Evolutionary conservation across 371 early-diverging fungal species (phyloP).

Genomic region (Smittium culicis): DNA sequence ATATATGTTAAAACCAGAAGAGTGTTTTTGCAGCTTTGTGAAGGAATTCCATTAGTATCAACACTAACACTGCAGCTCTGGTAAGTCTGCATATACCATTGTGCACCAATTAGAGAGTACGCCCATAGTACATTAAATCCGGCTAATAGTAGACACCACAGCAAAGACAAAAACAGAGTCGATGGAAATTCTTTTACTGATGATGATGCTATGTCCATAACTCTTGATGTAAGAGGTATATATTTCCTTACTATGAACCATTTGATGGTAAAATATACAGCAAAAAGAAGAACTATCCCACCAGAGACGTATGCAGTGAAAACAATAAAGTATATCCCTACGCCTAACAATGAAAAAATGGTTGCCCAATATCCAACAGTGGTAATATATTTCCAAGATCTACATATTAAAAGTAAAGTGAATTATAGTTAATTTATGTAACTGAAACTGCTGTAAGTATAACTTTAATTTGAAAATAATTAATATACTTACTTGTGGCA

Average conservation of each 20-base stretch:
- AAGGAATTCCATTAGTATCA: slow-evolving; percentile 28
- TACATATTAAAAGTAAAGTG: slow-evolving; percentile 18
- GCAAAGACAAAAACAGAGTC: slow-evolving; percentile 25
- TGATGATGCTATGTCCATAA: slow-evolving; percentile 28
- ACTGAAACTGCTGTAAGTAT: too few species aligned
- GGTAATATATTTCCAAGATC: slow-evolving; percentile 24
- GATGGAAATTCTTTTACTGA: slow-evolving; percentile 31
- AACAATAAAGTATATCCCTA: slow-evolving; percentile 33
- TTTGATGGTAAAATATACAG: slow-evolving; percentile 24
- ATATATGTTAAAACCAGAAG: slow-evolving; percentile 36
- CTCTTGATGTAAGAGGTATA: slow-evolving; percentile 33
- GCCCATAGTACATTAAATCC: slow-evolving; percentile 26
- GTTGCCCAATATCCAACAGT: slow-evolving; percentile 27
- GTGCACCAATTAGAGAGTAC: slow-evolving; percentile 26
- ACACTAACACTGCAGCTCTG: slow-evolving; percentile 21
- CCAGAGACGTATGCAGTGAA: slow-evolving; percentile 31
- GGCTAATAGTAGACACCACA: slow-evolving; percentile 23
- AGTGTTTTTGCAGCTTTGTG: slow-evolving; percentile 25
- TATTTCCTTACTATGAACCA: slow-evolving; percentile 28
- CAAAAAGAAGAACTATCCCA: slow-evolving; percentile 28
- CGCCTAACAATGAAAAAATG: slow-evolving; percentile 28
- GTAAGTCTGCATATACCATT: slow-evolving; percentile 28
- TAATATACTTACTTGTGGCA: background rate
- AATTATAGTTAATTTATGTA: too few species aligned
- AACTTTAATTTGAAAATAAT: too few species aligned